Base-by-base conservation (phyloP, 805 yeast genomes). In the Lachancea lanzarotensis region DNA sequence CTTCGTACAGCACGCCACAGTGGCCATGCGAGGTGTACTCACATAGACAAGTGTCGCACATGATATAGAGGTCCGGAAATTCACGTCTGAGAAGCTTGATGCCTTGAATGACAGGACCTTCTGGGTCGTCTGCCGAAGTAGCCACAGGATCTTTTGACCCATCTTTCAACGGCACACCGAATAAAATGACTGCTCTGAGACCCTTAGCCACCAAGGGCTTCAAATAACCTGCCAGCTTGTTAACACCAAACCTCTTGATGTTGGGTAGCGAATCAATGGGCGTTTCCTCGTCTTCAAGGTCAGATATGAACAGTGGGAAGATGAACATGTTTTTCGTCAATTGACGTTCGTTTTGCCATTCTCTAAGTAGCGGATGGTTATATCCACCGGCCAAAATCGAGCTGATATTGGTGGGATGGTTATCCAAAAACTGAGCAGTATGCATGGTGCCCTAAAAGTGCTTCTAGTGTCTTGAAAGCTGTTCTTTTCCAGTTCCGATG, bases 1-100 rank as follows among this genome's bases (percentile, higher is more conserved):
- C 97, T 45, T 85, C 95, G 49, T 82, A 74, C 43, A 93, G 72
- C 13, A 89, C 74, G 34, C 98, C 98, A 69, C 98, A 93, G 65
- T 93, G 98, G n/a, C 98, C 98, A 59, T 93, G 98, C 45, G 82
- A 76, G 8, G 98, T 93, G 66, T 88, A 93, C 67, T 93, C 98
- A 71, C 98, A 93, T 43, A 93, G 70, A 66, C 98, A 93, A 20
- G 91, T 97, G 61, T 93, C 98, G 60, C 96, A 85, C 76, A 89
- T 79, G 51, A 93, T 78, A 63, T 82, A 91, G 47, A 93, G 73
- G 22, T 78, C 83, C 3, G 98, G 98, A 69, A 85, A 90, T 13
- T 75, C 67, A 36, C 65, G 51, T 48, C 74, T 74, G 45, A 93
- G 72, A 1, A 76, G 71, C 59, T 80, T 82, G 55, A 85, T 82